Evolutionary conservation across 805 yeast species (phyloP), one percentile per base, ranked within the genome.

Genomic region (Yarrowia sp.): DNA sequence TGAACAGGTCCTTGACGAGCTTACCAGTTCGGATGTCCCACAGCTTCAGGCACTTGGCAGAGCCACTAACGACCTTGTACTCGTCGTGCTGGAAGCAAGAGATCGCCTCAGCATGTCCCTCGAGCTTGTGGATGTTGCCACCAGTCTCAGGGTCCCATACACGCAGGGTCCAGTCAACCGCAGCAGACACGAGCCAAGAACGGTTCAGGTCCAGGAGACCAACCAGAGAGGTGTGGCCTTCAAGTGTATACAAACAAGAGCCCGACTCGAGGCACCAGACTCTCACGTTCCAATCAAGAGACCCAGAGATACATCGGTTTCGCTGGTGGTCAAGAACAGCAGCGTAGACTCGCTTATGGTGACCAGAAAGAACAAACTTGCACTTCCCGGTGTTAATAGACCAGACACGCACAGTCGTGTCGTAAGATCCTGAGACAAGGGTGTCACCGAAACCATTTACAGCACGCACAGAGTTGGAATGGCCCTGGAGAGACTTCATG

Each of bases 11-110:
- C 18, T 83, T 77, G 65, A 92, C 84, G 67, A 88, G 83, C 71
- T 81, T 81, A 0, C 98, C 98, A 2, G 88, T 85, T 67, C 84
- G 81, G 42, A 91, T 83, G 72, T 92, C 89, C 91, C 97, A 95
- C 55, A 95, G 79, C 76, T 90, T 92, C 70, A 92, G 82, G 81
- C 91, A 89, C 57, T 88, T 84, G 71, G 89, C 96, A 65, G 96
- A 87, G 0, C 99, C 99, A 71, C 96, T 88, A 0, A 95, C 89
- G 44, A 95, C 84, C 66, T 90, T 77, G 69, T 88, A 85, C 66
- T 90, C 90, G 70, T 91, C 93, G 72, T 92, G 92, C 74, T 89
- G 93, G 74, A 95, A 92, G 67, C 98, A 93, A 0, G 98, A 92
- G 55, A 95, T 92, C 0, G 98, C 96, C 13, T 86, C 84, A 32